Base-by-base conservation (phyloP, 805 yeast species). In the Metschnikowia continentalis region DNA sequence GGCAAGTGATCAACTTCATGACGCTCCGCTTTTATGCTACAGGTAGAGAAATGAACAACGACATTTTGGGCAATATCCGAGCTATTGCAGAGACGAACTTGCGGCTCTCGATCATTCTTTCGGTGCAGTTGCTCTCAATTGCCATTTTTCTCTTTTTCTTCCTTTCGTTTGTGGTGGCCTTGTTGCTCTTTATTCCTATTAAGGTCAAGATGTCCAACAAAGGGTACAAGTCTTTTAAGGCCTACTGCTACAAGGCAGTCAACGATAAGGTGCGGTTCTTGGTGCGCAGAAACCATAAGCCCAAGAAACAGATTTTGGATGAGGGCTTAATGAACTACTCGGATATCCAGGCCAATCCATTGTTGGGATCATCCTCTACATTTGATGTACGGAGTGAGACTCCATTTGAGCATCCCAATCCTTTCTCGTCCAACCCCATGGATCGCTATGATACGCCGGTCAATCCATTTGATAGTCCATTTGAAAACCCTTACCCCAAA, bases 1-100 rank as follows among this genome's bases (percentile, higher is more conserved):
- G 97, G 67, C 96, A 90, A 67, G 84, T 88, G 1, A 79, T 90
- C 54, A 90, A 90, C 62, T 86, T 90, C 26, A 71, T 87, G 57
- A 88, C 97, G 0, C 68, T 86, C 19, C 64, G 66, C 8, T 73
- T 71, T 56, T 81, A 81, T 49, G 81, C 78, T 36, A 71, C 82
- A 0, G 70, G 75, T 33, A 78, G 79, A 14, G 76, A 72, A 47
- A 54, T 64, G 37, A 71, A 73, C 54, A 72, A 76, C 48, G 75
- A 77, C 51, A 70, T 74, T 39, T 56, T 77, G 35, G 56, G 63
- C 6, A 80, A 83, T 41, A 77, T 89, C 43, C 71, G 73, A 54
- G 56, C 66, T 2, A 79, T 88, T 14, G 89, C 92, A n/a, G 64
- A 71, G 14, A 73, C 80, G 13, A 83, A 86, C 61, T 68, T 79